Evolutionary conservation across 2,329 filamentous ascomycete genomes (phyloP).

Genomic region (Penicillium sp.): DNA sequence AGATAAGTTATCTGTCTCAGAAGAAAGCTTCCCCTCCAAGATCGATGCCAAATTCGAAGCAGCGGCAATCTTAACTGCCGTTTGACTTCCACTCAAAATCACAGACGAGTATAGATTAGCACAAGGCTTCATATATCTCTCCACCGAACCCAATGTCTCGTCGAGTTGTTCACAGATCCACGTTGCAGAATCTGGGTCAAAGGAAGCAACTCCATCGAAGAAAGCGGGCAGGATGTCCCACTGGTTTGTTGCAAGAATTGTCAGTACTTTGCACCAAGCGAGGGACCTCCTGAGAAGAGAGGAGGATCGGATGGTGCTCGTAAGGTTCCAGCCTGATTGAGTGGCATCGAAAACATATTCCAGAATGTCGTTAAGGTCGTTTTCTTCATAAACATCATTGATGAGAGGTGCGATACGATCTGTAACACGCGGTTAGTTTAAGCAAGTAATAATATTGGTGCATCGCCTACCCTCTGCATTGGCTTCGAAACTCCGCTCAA

Average conservation of each 20-base stretch:
- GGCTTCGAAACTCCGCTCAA: conserved; percentile 38
- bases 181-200: conserved; percentile 39
- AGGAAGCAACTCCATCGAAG: conserved; percentile 29
- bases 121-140: conserved; percentile 27
- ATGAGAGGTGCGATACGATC: conserved; percentile 25
- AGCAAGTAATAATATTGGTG: neutral
- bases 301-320: conserved; percentile 35
- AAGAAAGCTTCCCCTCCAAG: conserved; percentile 33
- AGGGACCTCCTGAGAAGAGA: conserved; percentile 42
- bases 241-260: conserved; percentile 23
- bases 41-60: conserved; percentile 39
- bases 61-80: conserved; percentile 34
- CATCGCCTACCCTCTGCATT: conserved; percentile 33
- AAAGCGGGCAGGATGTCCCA: conserved; percentile 26
- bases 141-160: conserved; percentile 25
- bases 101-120: conserved; percentile 36
- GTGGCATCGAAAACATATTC: conserved; percentile 32
- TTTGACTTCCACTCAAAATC: conserved; percentile 30
- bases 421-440: conserved; percentile 2
- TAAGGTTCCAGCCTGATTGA: conserved; percentile 29
- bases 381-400: conserved; percentile 26
- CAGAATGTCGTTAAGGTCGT: conserved; percentile 34
- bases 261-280: conserved; percentile 36
- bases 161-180: conserved; percentile 42
- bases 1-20: conserved; percentile 16